Percentiles rank a stretch among this genome's conserved stretches.
phyloP scores from a whole-genome alignment of 2,329 filamentous ascomycete genomes.

The Alternaria novae-zelandiae region DNA sequence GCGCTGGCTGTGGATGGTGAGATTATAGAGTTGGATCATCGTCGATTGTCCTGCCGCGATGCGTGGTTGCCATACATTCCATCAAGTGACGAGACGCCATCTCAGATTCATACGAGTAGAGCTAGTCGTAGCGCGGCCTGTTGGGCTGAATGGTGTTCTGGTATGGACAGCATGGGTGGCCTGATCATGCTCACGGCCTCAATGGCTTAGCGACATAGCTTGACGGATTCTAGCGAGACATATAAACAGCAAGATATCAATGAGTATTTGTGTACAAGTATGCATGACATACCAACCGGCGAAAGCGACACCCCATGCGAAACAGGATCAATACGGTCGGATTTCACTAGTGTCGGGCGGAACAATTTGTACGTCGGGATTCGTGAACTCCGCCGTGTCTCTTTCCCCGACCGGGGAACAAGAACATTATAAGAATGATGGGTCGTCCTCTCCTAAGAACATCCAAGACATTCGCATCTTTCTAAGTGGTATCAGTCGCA shows the following conservation, averaged over 20 bases:
- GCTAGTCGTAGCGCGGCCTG: constrained; percentile 10
- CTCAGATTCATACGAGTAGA: not conserved
- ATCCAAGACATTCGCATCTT: not conserved
- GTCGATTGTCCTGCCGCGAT: constrained; percentile 29
- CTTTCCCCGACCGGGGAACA: not conserved
- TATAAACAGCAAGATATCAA: not conserved
- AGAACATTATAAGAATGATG: not conserved
- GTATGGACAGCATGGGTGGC: constrained; percentile 55
- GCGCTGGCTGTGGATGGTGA: constrained; percentile 45
- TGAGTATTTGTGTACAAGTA: not conserved
- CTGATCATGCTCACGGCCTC: constrained; percentile 57
- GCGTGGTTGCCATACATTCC: not conserved
- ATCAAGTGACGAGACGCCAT: not conserved
- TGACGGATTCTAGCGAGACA: too few relatives aligned
- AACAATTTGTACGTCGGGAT: not conserved
- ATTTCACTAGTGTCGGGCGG: not conserved
- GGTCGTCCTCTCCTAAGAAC: not conserved
- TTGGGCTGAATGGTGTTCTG: constrained; percentile 56
- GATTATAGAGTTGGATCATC: constrained; percentile 39
- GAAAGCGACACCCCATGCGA: not conserved
- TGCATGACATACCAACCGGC: not conserved
- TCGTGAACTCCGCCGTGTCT: not conserved
- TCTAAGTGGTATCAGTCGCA: not conserved
- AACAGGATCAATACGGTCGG: not conserved
- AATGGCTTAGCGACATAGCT: constrained; percentile 4